Percentiles rank a stretch among this genome's conserved stretches.
phyloP scores from a whole-genome alignment of 495 filamentous ascomycete species.

The Hyaloscypha variabilis region DNA sequence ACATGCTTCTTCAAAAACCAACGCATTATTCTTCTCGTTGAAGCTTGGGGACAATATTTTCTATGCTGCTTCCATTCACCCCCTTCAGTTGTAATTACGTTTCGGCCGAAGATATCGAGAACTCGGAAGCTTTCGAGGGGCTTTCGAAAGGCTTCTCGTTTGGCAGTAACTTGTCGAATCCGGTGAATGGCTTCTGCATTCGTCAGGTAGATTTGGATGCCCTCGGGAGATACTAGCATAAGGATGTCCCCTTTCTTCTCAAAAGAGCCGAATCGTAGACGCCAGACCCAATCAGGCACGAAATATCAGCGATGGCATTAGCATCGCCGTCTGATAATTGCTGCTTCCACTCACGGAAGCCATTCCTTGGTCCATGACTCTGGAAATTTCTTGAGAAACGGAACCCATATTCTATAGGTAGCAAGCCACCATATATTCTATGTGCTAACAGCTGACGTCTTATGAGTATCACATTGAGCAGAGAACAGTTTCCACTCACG shows the following conservation, averaged over 20 bases:
- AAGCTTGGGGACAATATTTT: slow-evolving; percentile 70
- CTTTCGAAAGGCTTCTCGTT: slow-evolving; percentile 70
- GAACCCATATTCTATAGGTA: slow-evolving; percentile 48
- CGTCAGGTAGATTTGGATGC: slow-evolving; percentile 17
- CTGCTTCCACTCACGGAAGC: no score
- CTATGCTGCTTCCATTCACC: slow-evolving; percentile 54
- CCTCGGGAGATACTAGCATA: no score
- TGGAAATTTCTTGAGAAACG: slow-evolving; percentile 50
- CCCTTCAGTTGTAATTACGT: slow-evolving; percentile 46
- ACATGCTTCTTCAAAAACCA: slow-evolving; percentile 64
- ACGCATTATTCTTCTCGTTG: slow-evolving; percentile 69
- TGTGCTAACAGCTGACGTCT: slow-evolving; percentile 40
- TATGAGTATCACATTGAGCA: neutral
- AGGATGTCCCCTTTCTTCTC: no score
- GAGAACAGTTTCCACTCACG: no score
- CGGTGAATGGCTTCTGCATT: slow-evolving; percentile 60
- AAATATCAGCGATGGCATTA: no score
- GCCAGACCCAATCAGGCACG: no score
- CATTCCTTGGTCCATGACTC: slow-evolving; percentile 7
- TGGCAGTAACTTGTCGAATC: slow-evolving; percentile 60
- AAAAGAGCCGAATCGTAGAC: no score
- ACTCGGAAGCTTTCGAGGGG: slow-evolving; percentile 56
- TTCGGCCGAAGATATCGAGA: slow-evolving; percentile 65
- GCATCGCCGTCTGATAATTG: no score
- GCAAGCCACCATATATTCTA: slow-evolving; percentile 52